phyloP scores from a whole-genome alignment of 805 yeast species.

The Candida lessepsii region DNA sequence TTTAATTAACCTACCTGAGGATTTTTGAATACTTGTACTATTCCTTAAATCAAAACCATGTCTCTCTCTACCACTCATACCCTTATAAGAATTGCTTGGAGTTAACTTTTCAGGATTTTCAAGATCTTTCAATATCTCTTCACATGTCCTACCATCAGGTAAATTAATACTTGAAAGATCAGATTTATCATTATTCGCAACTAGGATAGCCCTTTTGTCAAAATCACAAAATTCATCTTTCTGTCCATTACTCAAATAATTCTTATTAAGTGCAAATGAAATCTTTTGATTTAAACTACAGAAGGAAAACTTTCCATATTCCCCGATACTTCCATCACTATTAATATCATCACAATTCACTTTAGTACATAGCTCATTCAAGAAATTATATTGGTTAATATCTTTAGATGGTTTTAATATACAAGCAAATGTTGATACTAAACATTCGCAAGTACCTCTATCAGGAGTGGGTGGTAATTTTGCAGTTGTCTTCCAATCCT shows the following conservation, averaged over 20 bases:
- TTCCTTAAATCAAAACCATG: not conserved
- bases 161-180: constrained; percentile 20
- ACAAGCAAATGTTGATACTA: constrained; percentile 40
- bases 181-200: constrained; percentile 14
- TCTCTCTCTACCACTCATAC: not conserved
- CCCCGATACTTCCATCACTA: constrained; percentile 34
- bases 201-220: constrained; percentile 20
- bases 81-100: not conserved
- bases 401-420: constrained; percentile 26
- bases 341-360: constrained; percentile 40
- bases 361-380: constrained; percentile 33
- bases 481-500: constrained; percentile 21
- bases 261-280: constrained; percentile 41
- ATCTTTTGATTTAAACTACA: constrained; percentile 38
- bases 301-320: constrained; percentile 42
- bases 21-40: constrained; percentile 1
- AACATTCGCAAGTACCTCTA: constrained; percentile 43
- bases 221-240: constrained; percentile 24
- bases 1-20: not conserved
- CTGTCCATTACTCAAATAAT: constrained; percentile 24
- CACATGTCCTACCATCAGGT: constrained; percentile 28
- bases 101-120: not conserved
- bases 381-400: constrained; percentile 20
- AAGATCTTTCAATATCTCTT: constrained; percentile 8
- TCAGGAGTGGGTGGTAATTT: constrained; percentile 43